Evolutionary conservation across 2,329 filamentous ascomycete species (phyloP).

Genomic region (Didymella pomorum): DNA sequence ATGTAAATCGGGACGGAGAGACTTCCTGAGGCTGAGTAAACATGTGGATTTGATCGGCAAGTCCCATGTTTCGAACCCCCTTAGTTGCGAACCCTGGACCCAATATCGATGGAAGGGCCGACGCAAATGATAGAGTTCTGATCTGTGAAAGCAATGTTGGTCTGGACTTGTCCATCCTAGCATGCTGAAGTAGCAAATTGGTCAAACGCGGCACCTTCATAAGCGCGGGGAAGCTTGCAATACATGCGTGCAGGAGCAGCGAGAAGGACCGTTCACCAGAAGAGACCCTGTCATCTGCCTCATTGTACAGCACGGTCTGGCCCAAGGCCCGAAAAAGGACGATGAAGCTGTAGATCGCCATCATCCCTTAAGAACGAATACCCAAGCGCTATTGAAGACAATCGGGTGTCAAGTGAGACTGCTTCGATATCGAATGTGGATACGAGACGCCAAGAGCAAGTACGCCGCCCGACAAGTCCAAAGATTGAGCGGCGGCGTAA

Average conservation of each 20-base stretch:
- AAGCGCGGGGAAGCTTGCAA: conserved; percentile 12
- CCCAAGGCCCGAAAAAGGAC: not conserved
- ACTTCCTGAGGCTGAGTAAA: conserved; percentile 7
- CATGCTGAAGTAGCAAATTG: not conserved
- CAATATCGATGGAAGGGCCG: not conserved
- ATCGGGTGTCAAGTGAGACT: not conserved
- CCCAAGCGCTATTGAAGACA: not conserved
- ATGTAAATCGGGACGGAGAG: not conserved
- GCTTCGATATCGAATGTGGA: not conserved
- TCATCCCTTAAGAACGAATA: not conserved
- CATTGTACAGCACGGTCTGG: not conserved
- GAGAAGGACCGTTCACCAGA: conserved; percentile 10
- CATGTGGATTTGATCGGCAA: conserved; percentile 10
- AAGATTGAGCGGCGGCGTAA: not conserved
- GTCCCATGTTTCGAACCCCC: not conserved
- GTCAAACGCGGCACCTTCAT: not conserved
- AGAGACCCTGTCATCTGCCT: not conserved
- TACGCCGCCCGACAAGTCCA: conserved; percentile 1
- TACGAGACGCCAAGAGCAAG: not conserved
- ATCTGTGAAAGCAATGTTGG: conserved; percentile 1
- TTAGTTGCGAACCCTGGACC: conserved; percentile 1
- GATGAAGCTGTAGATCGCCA: not conserved
- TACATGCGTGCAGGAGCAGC: not conserved
- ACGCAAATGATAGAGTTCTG: not conserved
- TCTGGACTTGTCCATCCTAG: not conserved